Percentiles rank a stretch among this genome's conserved stretches.
These are phyloP conservation scores for Cercospora beticola DNA, from an alignment of 2,329 filamentous ascomycete species.

Conservation along the genomic window DNA sequence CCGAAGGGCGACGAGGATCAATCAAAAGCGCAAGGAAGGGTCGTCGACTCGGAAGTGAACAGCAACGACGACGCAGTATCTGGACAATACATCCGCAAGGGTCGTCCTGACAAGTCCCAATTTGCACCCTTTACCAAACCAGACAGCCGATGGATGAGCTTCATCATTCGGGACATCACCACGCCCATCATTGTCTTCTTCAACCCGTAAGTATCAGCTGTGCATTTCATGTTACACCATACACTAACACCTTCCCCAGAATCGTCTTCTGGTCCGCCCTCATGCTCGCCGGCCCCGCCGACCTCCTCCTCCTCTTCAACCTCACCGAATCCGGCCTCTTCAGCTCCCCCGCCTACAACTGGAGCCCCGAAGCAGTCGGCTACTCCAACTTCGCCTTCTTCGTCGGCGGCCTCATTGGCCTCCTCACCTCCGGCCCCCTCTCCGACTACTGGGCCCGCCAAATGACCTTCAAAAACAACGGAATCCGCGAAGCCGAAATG, in stretches of 20 bases:
- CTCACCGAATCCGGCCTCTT: slow-evolving; percentile 53
- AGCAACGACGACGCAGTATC: slow-evolving; percentile 22
- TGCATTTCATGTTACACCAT: not conserved
- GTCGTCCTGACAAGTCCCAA: slow-evolving; percentile 42
- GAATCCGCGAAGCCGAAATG: slow-evolving; percentile 61
- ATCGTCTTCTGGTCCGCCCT: slow-evolving; percentile 45
- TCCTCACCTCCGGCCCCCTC: slow-evolving; percentile 54
- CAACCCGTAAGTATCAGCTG: slow-evolving; percentile 36
- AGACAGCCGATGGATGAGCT: slow-evolving; percentile 43
- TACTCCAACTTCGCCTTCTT: slow-evolving; percentile 53
- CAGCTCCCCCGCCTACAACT: slow-evolving; percentile 44
- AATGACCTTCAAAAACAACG: slow-evolving; percentile 54
- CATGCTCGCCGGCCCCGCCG: slow-evolving; percentile 38
- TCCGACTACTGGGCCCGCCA: slow-evolving; percentile 54
- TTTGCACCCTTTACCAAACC: slow-evolving; percentile 41
- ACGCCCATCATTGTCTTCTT: slow-evolving; percentile 46
- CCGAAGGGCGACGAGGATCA: slow-evolving; percentile 17
- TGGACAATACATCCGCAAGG: slow-evolving; percentile 33
- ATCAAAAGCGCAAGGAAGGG: slow-evolving; percentile 34
- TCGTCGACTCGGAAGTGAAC: slow-evolving; percentile 31
- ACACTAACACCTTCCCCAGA: not conserved
- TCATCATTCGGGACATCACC: slow-evolving; percentile 43
- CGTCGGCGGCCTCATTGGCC: slow-evolving; percentile 45
- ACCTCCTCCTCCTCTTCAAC: slow-evolving; percentile 51
- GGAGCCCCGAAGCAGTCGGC: slow-evolving; percentile 47